Percentiles rank a stretch among this genome's conserved stretches.
Evolutionary conservation across 2,329 filamentous ascomycete genomes (phyloP).

Genomic region (Fusarium chaquense): DNA sequence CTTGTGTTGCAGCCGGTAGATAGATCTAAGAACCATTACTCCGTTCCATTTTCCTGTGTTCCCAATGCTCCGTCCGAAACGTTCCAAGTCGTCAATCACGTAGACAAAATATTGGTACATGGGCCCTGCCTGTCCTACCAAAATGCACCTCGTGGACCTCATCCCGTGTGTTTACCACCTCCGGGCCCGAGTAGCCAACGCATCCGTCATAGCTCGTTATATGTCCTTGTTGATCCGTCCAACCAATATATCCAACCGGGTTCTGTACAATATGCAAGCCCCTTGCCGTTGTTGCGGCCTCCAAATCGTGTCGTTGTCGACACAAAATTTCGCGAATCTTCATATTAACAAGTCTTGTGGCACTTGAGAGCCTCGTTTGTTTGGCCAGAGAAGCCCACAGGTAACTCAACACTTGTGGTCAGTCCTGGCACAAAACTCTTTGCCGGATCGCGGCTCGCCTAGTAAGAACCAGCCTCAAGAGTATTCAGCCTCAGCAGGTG

Average conservation of each 20-base stretch:
- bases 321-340: constrained; percentile 2
- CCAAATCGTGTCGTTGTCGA: constrained; percentile 15
- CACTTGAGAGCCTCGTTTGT: constrained; percentile 6
- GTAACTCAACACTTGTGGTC: neutral
- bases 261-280: constrained; percentile 18
- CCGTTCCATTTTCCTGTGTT: constrained; percentile 29
- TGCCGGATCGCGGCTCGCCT: constrained; percentile 3
- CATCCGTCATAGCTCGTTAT: constrained; percentile 39
- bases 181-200: constrained; percentile 23
- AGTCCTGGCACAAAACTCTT: neutral
- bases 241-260: constrained; percentile 17
- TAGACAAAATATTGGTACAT: constrained; percentile 41
- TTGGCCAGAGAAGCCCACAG: constrained; percentile 7
- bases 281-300: constrained; percentile 8
- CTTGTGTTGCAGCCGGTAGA: constrained; percentile 22
- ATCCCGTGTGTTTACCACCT: constrained; percentile 18
- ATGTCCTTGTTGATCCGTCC: constrained; percentile 21
- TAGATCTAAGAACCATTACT: constrained; percentile 21
- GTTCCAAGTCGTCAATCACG: constrained; percentile 33
- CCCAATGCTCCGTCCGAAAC: constrained; percentile 23
- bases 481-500: constrained; percentile 14
- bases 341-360: constrained; percentile 7
- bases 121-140: constrained; percentile 27
- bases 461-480: constrained; percentile 27
- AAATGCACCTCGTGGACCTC: constrained; percentile 19